Evolutionary conservation across 257 asterid species (phyloP).

Genomic region (Plantago major): DNA sequence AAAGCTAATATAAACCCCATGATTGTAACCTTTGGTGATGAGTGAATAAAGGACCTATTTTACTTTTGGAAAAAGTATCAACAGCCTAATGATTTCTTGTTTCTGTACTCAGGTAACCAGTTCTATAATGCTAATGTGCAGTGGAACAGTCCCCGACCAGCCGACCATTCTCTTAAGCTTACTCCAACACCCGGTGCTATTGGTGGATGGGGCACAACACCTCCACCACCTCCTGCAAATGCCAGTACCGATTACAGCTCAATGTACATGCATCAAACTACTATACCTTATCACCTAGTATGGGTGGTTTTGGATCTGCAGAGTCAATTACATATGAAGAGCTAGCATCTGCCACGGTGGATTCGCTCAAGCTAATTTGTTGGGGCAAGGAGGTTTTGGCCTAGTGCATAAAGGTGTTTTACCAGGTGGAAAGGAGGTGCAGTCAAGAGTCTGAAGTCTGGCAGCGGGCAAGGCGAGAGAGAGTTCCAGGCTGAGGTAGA

Average conservation of each 20-base stretch:
- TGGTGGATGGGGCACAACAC: constrained; percentile 34
- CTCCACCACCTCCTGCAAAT: constrained; percentile 19
- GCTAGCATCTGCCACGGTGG: constrained; percentile 62
- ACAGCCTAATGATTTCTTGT: neutral
- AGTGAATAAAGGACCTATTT: no score
- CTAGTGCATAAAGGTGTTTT: constrained; percentile 76
- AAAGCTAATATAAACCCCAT: no score
- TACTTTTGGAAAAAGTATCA: neutral
- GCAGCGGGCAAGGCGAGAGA: constrained; percentile 94
- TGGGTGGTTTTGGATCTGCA: constrained; percentile 38
- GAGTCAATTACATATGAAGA: constrained; percentile 61
- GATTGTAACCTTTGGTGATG: no score
- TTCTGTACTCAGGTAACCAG: constrained; percentile 25
- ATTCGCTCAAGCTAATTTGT: constrained; percentile 56
- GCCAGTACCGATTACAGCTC: constrained; percentile 41
- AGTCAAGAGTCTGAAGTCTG: constrained; percentile 75
- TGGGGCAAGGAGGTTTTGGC: constrained; percentile 96
- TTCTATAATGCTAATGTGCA: constrained; percentile 25
- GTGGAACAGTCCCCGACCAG: constrained; percentile 18
- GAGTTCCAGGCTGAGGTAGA: constrained; percentile 97
- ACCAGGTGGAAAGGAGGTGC: constrained; percentile 59
- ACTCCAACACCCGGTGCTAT: constrained; percentile 39
- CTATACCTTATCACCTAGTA: constrained; percentile 31
- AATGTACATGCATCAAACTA: constrained; percentile 13
- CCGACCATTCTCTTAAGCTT: constrained; percentile 29